These are phyloP conservation scores for Tylopilus sp. DNA, from an alignment of 768 basidiomycete species.

Conservation along the genomic window DNA sequence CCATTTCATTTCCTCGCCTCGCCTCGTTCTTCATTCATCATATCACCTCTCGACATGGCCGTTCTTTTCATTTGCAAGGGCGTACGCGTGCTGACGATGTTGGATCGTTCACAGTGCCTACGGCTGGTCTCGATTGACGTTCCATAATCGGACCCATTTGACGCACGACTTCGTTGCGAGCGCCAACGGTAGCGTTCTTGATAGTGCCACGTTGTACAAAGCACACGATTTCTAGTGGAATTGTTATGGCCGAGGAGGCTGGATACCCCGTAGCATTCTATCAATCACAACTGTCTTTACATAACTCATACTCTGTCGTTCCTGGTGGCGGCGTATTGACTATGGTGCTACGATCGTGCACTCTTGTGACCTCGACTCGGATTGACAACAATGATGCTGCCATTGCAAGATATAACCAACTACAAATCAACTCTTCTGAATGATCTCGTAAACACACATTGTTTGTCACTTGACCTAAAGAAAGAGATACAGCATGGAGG, in stretches of 20 bases:
- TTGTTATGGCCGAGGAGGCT: neutral
- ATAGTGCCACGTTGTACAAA: conserved; percentile 25
- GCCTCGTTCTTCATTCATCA: neutral
- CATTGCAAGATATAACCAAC: conserved; percentile 4
- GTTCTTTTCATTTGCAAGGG: neutral
- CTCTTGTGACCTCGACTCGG: neutral
- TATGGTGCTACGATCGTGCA: too few relatives aligned
- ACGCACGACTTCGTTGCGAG: conserved; percentile 30
- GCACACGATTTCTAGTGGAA: conserved; percentile 12
- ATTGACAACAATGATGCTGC: neutral
- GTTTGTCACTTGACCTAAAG: neutral
- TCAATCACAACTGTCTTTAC: too few relatives aligned
- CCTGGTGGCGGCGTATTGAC: too few relatives aligned
- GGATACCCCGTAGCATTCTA: too few relatives aligned
- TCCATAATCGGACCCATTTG: conserved; percentile 29
- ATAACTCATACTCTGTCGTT: too few relatives aligned
- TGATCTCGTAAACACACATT: neutral
- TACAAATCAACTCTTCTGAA: conserved; percentile 3
- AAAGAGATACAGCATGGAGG: conserved; percentile 26
- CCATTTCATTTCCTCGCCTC: too few relatives aligned
- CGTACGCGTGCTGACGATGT: neutral
- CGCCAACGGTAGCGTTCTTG: conserved; percentile 26
- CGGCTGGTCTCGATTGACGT: conserved; percentile 29
- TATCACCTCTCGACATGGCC: neutral
- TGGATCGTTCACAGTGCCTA: conserved; percentile 9